Evolutionary conservation across 2,329 filamentous ascomycete species (phyloP).

Genomic region (Colletotrichum plurivorum): DNA sequence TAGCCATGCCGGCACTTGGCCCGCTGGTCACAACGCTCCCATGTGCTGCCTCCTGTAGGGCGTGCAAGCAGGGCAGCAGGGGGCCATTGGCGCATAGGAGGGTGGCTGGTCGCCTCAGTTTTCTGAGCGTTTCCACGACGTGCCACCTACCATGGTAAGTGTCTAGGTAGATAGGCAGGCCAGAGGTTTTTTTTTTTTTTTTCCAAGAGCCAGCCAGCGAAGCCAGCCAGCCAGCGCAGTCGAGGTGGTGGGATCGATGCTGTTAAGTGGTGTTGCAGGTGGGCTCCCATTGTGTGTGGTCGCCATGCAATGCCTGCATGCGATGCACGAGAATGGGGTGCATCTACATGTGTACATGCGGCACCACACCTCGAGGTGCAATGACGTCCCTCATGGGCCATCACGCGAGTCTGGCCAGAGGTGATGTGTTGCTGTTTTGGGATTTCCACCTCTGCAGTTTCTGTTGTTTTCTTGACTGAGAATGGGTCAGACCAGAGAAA

Average conservation of each 20-base stretch:
- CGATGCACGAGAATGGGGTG: slow-evolving; percentile 37
- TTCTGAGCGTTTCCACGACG: too few relatives aligned
- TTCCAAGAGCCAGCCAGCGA: neutral
- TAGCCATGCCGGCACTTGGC: slow-evolving; percentile 39
- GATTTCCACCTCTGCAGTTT: neutral
- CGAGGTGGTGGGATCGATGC: slow-evolving; percentile 15
- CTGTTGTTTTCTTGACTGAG: neutral
- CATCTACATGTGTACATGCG: slow-evolving; percentile 17
- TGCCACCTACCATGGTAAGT: too few relatives aligned
- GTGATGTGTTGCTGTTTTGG: slow-evolving; percentile 14
- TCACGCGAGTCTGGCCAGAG: slow-evolving; percentile 32
- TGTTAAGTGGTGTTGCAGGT: neutral
- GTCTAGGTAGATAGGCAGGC: too few relatives aligned
- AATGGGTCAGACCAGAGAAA: too few relatives aligned
- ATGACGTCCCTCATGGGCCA: slow-evolving; percentile 35
- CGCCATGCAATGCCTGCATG: slow-evolving; percentile 32
- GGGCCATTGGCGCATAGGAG: slow-evolving; percentile 6
- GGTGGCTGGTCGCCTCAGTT: too few relatives aligned
- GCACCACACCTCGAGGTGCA: slow-evolving; percentile 30
- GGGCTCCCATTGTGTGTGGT: slow-evolving; percentile 19
- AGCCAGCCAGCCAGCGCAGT: slow-evolving; percentile 2
- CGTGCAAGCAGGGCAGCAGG: slow-evolving; percentile 6
- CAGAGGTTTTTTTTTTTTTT: too few relatives aligned
- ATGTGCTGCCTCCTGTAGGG: slow-evolving; percentile 28
- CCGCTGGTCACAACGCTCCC: slow-evolving; percentile 29